A percentile compares a stretch with the other conserved stretches of the same genome.
These are phyloP conservation scores for Gnomoniopsis smithogilvyi DNA, from an alignment of 2,329 filamentous ascomycete species.

Conservation along the genomic window DNA sequence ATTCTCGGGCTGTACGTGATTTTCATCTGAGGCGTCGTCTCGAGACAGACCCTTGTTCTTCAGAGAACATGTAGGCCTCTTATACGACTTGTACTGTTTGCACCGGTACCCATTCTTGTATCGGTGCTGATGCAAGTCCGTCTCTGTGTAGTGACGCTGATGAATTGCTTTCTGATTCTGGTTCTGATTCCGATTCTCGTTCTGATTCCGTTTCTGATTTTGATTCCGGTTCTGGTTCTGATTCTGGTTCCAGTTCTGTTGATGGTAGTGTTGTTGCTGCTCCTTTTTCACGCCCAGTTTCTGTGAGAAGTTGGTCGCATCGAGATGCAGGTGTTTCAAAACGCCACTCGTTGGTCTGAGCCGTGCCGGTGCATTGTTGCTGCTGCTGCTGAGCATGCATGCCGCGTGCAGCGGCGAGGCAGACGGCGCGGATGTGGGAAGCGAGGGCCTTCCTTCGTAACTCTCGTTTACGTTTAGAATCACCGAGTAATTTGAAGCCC, in stretches of 20 bases:
- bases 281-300: slow-evolving; percentile 21
- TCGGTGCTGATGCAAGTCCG: slow-evolving; percentile 23
- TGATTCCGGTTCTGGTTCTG: not conserved
- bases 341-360: slow-evolving; percentile 40
- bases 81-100: slow-evolving; percentile 17
- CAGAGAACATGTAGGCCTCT: not conserved
- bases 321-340: slow-evolving; percentile 45
- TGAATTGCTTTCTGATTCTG: not conserved
- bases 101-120: slow-evolving; percentile 25
- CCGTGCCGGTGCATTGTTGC: slow-evolving; percentile 30
- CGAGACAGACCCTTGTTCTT: not conserved
- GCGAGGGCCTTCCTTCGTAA: slow-evolving; percentile 38
- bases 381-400: slow-evolving; percentile 12
- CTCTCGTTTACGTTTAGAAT: slow-evolving; percentile 44
- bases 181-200: too few relatives aligned
- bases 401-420: slow-evolving; percentile 28
- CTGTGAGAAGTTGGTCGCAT: slow-evolving; percentile 26
- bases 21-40: not conserved
- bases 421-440: slow-evolving; percentile 42
- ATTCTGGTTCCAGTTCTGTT: not conserved
- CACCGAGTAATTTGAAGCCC: slow-evolving; percentile 44
- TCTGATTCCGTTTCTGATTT: slow-evolving; percentile 3
- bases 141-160: not conserved
- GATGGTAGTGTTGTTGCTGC: slow-evolving; percentile 25
- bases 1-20: not conserved